Evolutionary conservation across 257 asterid species (phyloP).

Genomic region (Solanum infundibuliforme): DNA sequence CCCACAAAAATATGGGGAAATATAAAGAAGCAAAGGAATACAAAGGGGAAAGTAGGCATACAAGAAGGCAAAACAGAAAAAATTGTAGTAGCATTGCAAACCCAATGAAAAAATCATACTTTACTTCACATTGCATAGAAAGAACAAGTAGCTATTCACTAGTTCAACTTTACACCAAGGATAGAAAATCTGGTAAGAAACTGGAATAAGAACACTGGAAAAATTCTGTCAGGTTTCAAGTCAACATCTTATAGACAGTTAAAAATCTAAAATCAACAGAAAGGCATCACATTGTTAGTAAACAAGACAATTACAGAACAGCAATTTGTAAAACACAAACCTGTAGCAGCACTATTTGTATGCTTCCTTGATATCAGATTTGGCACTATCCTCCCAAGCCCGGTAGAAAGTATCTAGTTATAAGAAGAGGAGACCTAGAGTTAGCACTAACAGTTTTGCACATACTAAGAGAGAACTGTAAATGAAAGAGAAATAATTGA

Average conservation of each 20-base stretch:
- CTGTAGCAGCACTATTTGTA: constrained; percentile 91
- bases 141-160: background rate
- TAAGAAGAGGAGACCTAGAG: background rate
- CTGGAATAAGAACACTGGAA: background rate
- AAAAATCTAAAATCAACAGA: background rate
- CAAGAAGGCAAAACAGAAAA: background rate
- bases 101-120: background rate
- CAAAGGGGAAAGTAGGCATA: background rate
- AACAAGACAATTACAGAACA: background rate
- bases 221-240: background rate
- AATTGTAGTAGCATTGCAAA: background rate
- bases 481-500: background rate
- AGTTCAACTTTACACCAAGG: background rate
- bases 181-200: background rate
- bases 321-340: constrained; percentile 14
- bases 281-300: background rate
- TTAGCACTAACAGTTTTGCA: background rate
- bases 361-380: constrained; percentile 94
- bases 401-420: constrained; percentile 78
- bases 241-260: background rate
- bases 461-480: background rate
- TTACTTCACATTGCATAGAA: background rate
- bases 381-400: constrained; percentile 96
- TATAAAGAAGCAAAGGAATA: background rate
- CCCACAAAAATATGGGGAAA: background rate